Percentiles rank a stretch among this genome's conserved stretches.
Evolutionary conservation across 306 rosid genomes (phyloP).

Genomic region (Castanea crenata): DNA sequence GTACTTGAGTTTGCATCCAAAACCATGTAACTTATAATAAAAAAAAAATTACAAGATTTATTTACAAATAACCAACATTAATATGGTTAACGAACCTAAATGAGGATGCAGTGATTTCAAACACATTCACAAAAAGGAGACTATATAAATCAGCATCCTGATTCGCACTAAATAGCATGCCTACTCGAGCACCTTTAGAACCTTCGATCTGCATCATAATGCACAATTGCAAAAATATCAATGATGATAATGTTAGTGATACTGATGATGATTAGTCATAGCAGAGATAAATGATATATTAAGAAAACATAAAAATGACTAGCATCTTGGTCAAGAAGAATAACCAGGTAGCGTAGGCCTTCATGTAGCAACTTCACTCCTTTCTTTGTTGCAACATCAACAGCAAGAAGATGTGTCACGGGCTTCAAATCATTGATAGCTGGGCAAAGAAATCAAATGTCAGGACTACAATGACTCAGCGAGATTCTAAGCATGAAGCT

Average conservation of each 20-base stretch:
- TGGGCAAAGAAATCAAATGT: conserved; percentile 37
- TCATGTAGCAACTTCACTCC: conserved; percentile 78
- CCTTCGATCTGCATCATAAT: conserved; percentile 63
- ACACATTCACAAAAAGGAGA: conserved; percentile 65
- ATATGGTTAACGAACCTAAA: conserved; percentile 60
- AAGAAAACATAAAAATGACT: conserved; percentile 13
- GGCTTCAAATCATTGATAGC: conserved; percentile 91
- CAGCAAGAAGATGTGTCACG: conserved; percentile 84
- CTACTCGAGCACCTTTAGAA: conserved; percentile 70
- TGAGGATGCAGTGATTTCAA: conserved; percentile 65
- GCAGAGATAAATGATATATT: conserved; percentile 8
- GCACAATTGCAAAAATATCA: conserved; percentile 11
- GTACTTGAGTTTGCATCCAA: not conserved
- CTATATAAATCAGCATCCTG: conserved; percentile 46
- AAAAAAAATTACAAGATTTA: conserved; percentile 10
- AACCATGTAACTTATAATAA: not conserved
- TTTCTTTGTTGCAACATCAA: conserved; percentile 61
- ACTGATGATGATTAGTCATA: conserved; percentile 5
- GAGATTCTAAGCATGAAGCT: conserved; percentile 14
- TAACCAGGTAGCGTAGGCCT: conserved; percentile 84
- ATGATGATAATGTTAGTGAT: conserved; percentile 17
- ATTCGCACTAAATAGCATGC: conserved; percentile 64
- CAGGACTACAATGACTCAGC: conserved; percentile 23
- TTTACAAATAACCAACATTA: not conserved
- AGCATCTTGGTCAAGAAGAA: conserved; percentile 17